A percentile compares a stretch with the other conserved stretches of the same genome.
Evolutionary conservation across 176 grass and related monocot genomes (phyloP).

Genomic region (Cenchrus fungigraminus): DNA sequence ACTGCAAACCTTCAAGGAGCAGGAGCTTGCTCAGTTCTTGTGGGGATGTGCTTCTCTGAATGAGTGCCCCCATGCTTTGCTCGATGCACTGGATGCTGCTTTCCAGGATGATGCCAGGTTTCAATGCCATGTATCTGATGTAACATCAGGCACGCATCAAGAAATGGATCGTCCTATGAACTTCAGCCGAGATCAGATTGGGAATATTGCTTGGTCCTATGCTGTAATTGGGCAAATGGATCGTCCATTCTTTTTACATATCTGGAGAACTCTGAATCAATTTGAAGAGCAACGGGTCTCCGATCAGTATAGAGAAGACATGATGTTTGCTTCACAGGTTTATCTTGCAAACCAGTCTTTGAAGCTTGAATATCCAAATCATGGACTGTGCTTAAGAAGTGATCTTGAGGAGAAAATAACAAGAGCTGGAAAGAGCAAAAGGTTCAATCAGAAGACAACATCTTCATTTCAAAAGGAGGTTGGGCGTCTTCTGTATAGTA

Average conservation of each 20-base stretch:
- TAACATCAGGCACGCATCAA: neutral
- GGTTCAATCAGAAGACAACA: constrained; percentile 86
- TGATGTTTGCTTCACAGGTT: constrained; percentile 96
- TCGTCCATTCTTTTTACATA: constrained; percentile 68
- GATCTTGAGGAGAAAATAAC: constrained; percentile 85
- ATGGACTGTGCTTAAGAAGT: constrained; percentile 61
- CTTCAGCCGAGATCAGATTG: constrained; percentile 83
- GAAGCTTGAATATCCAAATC: constrained; percentile 73
- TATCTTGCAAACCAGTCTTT: constrained; percentile 89
- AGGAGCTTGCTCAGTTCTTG: constrained; percentile 83
- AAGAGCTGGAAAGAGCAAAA: constrained; percentile 69
- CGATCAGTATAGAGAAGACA: constrained; percentile 84
- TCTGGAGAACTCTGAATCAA: constrained; percentile 68
- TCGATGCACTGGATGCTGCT: constrained; percentile 65
- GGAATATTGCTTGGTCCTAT: constrained; percentile 93
- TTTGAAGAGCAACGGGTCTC: constrained; percentile 67
- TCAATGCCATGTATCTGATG: constrained; percentile 30
- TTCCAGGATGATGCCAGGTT: constrained; percentile 44
- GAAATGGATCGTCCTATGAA: constrained; percentile 40
- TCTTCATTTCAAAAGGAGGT: constrained; percentile 95
- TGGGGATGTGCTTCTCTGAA: constrained; percentile 94
- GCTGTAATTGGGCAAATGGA: constrained; percentile 80
- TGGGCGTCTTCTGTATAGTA: constrained; percentile 71
- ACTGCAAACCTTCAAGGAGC: constrained; percentile 69
- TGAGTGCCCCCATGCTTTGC: constrained; percentile 48